Conservation (phyloP, 2,329 filamentous ascomycete genomes). For the Penicillium glabrum region DNA sequence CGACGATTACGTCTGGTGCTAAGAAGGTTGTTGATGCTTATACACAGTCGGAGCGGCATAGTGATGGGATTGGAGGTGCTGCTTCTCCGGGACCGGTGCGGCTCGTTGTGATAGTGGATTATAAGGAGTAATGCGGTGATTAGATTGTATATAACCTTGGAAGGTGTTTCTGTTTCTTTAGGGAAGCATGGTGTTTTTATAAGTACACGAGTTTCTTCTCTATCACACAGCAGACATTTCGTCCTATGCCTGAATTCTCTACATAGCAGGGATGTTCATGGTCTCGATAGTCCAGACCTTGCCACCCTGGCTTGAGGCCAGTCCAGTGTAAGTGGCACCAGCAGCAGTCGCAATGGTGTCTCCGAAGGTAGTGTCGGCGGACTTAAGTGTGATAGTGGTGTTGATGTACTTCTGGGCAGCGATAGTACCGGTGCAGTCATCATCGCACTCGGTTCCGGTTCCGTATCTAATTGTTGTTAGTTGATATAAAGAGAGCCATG, state of each 20-base stretch:
- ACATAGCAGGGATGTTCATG: constrained; percentile 39
- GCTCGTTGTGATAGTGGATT: constrained; percentile 30
- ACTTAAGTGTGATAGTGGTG: constrained; percentile 40
- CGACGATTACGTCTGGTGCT: constrained; percentile 25
- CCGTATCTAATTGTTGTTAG: constrained; percentile 24
- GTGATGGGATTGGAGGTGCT: constrained; percentile 38
- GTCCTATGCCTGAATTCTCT: not conserved
- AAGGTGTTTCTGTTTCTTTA: not conserved
- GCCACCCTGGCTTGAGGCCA: constrained; percentile 35
- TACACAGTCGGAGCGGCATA: constrained; percentile 19
- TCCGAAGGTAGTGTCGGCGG: constrained; percentile 28
- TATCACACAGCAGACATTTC: not conserved
- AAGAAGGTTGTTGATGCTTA: constrained; percentile 30
- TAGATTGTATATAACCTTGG: not conserved
- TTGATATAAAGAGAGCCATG: not conserved
- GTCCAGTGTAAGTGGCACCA: constrained; percentile 36
- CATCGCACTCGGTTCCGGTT: constrained; percentile 45
- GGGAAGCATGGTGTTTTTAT: not conserved
- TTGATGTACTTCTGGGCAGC: constrained; percentile 40
- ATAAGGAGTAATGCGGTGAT: constrained; percentile 12
- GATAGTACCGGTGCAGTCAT: constrained; percentile 40
- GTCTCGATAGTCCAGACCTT: constrained; percentile 39
- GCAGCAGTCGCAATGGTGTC: constrained; percentile 24
- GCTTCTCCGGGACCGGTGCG: constrained; percentile 31
- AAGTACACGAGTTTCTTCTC: not conserved